A percentile compares a stretch with the other conserved stretches of the same genome.
These are phyloP conservation scores for Dacryopinax primogenitus DNA, from an alignment of 768 basidiomycete species.

Conservation along the genomic window DNA sequence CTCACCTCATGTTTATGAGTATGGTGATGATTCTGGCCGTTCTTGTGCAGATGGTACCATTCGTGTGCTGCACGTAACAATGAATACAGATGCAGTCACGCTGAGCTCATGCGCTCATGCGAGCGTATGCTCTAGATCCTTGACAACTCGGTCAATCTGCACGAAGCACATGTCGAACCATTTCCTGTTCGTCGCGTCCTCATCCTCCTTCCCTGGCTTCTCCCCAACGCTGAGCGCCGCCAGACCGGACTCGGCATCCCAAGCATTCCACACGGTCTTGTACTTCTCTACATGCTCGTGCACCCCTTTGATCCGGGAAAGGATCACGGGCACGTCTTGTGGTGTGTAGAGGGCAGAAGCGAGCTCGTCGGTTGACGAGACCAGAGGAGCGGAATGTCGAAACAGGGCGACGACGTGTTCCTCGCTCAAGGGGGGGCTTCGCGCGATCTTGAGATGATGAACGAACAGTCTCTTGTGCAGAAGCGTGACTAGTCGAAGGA, in stretches of 20 bases:
- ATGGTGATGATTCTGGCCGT: no score
- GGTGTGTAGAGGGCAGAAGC: constrained; percentile 53
- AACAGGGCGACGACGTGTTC: constrained; percentile 41
- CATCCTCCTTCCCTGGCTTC: constrained; percentile 11
- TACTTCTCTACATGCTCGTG: constrained; percentile 30
- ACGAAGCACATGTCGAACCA: constrained; percentile 58
- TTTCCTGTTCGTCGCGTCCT: constrained; percentile 32
- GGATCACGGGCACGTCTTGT: constrained; percentile 38
- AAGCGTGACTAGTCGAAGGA: constrained; percentile 46
- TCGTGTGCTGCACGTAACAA: no score
- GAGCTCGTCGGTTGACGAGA: constrained; percentile 50
- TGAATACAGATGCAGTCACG: no score
- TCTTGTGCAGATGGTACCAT: no score
- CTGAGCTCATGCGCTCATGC: no score
- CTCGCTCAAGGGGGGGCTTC: constrained; percentile 20
- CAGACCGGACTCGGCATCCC: constrained; percentile 23
- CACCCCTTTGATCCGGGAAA: constrained; percentile 31
- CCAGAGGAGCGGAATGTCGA: constrained; percentile 37
- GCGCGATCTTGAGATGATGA: constrained; percentile 33
- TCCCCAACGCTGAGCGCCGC: constrained; percentile 19
- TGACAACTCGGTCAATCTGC: constrained; percentile 39
- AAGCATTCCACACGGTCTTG: constrained; percentile 23
- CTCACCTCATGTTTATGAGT: no score
- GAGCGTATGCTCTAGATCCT: not conserved
- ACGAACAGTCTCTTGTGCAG: constrained; percentile 49